These are phyloP conservation scores for Sporothrix sp. DNA, from an alignment of 2,329 filamentous ascomycete genomes.

Conservation along the genomic window DNA sequence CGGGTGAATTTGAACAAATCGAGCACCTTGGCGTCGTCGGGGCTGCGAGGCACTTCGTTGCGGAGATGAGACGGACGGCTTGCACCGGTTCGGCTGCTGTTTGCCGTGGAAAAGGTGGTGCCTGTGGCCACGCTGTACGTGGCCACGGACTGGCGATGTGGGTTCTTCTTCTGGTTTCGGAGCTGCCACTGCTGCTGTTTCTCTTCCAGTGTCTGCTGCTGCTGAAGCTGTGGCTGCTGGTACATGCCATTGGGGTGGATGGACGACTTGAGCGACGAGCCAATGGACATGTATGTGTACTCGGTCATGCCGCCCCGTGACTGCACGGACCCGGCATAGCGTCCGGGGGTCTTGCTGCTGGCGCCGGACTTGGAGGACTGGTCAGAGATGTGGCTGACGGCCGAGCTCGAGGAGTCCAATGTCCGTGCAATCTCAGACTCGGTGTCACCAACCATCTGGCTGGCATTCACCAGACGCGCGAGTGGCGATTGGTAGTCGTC, in stretches of 20 bases:
- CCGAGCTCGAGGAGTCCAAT: constrained; percentile 55
- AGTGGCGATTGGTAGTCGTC: constrained; percentile 68
- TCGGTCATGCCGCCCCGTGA: constrained; percentile 49
- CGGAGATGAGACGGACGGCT: constrained; percentile 57
- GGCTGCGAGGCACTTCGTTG: constrained; percentile 70
- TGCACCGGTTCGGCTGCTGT: constrained; percentile 21
- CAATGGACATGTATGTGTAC: constrained; percentile 59
- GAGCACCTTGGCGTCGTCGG: constrained; percentile 59
- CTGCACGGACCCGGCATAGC: constrained; percentile 39
- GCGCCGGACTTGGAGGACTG: background rate
- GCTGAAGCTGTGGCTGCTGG: constrained; percentile 4
- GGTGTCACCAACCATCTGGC: constrained; percentile 46
- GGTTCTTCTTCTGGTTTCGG: constrained; percentile 16
- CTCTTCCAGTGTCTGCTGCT: too few species aligned
- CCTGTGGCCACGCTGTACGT: constrained; percentile 39
- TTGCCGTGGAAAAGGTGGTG: constrained; percentile 39
- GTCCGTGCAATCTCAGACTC: constrained; percentile 53
- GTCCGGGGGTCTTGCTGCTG: constrained; percentile 42
- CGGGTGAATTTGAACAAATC: constrained; percentile 84
- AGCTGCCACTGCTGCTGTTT: constrained; percentile 14
- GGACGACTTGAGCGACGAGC: constrained; percentile 44
- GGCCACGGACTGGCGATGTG: constrained; percentile 36
- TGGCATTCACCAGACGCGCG: constrained; percentile 64
- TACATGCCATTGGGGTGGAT: constrained; percentile 9
- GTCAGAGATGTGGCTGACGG: constrained; percentile 38